These are phyloP conservation scores for Cercospora beticola DNA, from an alignment of 2,329 filamentous ascomycete species.

Conservation along the genomic window DNA sequence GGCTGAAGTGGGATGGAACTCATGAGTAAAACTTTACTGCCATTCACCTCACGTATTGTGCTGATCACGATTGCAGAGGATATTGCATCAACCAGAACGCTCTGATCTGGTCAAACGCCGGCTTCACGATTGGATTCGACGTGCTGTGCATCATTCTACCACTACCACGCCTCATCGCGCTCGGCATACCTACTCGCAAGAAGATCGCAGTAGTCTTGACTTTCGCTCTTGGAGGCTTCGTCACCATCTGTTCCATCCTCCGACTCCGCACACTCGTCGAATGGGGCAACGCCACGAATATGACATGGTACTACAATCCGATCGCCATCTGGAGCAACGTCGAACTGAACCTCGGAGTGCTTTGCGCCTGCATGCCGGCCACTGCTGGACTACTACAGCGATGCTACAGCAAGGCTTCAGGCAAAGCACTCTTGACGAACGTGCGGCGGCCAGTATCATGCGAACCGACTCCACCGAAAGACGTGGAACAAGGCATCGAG, in stretches of 20 bases:
- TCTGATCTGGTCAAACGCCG: conserved; percentile 23
- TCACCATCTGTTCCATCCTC: conserved; percentile 28
- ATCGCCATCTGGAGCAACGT: conserved; percentile 28
- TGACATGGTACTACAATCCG: conserved; percentile 26
- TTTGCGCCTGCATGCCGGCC: conserved; percentile 30
- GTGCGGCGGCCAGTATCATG: conserved; percentile 2
- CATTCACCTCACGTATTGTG: not conserved
- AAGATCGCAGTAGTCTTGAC: conserved; percentile 26
- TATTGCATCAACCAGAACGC: conserved; percentile 26
- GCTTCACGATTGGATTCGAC: conserved; percentile 28
- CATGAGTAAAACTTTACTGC: too few species aligned
- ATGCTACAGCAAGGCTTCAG: conserved; percentile 16
- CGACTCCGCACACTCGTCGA: conserved; percentile 22
- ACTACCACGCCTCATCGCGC: conserved; percentile 22
- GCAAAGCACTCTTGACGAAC: conserved; percentile 18
- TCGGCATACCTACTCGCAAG: conserved; percentile 23
- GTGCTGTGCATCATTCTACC: conserved; percentile 27
- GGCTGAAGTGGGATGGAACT: conserved; percentile 22
- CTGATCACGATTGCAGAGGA: conserved; percentile 14
- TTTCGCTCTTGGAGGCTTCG: conserved; percentile 28
- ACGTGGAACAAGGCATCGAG: conserved; percentile 8
- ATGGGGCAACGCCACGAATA: conserved; percentile 20
- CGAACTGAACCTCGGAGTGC: conserved; percentile 26
- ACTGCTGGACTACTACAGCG: conserved; percentile 26
- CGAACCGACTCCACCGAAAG: conserved; percentile 9